phyloP scores from a whole-genome alignment of 2,329 filamentous ascomycete species.

The Scedosporium dehoogii region DNA sequence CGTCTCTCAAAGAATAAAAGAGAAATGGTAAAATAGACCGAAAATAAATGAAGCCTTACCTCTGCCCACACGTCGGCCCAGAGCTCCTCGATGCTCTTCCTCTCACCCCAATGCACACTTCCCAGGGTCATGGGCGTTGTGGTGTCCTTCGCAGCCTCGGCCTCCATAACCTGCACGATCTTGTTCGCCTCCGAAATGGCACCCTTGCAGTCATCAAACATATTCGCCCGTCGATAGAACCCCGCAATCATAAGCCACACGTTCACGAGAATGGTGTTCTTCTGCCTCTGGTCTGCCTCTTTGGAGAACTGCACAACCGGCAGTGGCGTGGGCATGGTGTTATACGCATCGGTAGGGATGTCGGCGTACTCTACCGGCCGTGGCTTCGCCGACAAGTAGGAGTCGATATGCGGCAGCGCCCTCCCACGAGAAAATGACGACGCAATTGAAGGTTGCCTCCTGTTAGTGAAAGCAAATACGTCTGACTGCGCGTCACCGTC shows the following conservation, averaged over 20 bases:
- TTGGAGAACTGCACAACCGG: conserved; percentile 45
- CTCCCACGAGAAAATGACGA: conserved; percentile 33
- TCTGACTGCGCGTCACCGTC: conserved; percentile 30
- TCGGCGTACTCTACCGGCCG: conserved; percentile 30
- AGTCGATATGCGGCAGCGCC: conserved; percentile 34
- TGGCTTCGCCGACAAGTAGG: conserved; percentile 30
- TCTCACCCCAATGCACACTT: conserved; percentile 64
- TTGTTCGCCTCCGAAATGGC: conserved; percentile 75
- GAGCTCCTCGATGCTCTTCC: conserved; percentile 72
- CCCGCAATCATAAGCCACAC: conserved; percentile 88
- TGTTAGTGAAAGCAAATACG: conserved; percentile 32
- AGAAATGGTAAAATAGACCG: not conserved
- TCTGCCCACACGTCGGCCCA: conserved; percentile 78
- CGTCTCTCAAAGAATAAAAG: not conserved
- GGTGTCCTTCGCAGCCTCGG: conserved; percentile 52
- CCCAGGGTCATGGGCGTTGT: conserved; percentile 49
- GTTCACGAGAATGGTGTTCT: conserved; percentile 52
- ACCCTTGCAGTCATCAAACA: conserved; percentile 70
- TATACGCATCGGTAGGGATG: conserved; percentile 27
- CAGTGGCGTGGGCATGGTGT: conserved; percentile 35
- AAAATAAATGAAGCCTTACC: conserved; percentile 38
- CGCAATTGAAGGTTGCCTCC: conserved; percentile 26
- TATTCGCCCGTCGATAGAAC: conserved; percentile 72
- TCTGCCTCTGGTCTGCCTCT: conserved; percentile 39
- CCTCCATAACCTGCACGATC: conserved; percentile 62